A percentile compares a stretch with the other conserved stretches of the same genome.
phyloP scores from a whole-genome alignment of 208 protist genomes.

The Trypanosoma brucei region DNA sequence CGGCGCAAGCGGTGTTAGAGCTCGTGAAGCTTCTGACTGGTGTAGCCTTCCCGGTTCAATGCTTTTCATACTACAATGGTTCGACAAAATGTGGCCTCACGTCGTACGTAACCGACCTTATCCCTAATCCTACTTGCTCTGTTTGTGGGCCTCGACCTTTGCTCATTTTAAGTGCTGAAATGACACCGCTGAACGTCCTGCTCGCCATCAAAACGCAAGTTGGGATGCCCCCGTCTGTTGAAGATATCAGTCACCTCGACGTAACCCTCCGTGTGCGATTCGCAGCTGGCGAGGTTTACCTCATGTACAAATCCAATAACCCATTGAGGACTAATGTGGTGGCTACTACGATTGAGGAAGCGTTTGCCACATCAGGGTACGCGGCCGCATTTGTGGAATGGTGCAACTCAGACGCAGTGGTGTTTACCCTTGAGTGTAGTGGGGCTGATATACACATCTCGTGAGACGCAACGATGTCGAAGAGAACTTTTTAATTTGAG shows the following conservation, averaged over 20 bases:
- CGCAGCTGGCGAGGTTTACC: slow-evolving; percentile 22
- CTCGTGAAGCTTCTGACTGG: slow-evolving; percentile 91
- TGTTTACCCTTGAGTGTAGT: slow-evolving; percentile 23
- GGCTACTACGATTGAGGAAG: slow-evolving; percentile 27
- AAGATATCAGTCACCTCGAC: background rate
- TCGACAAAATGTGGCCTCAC: slow-evolving; percentile 25
- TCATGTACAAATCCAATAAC: slow-evolving; percentile 24
- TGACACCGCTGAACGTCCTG: slow-evolving; percentile 21
- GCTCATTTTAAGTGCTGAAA: slow-evolving; percentile 18
- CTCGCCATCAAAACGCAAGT: slow-evolving; percentile 19
- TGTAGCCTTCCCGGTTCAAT: slow-evolving; percentile 65
- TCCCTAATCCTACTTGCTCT: slow-evolving; percentile 30
- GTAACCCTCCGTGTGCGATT: slow-evolving; percentile 18
- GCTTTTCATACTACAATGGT: slow-evolving; percentile 94
- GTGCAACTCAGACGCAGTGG: slow-evolving; percentile 2
- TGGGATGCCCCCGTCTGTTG: slow-evolving; percentile 5
- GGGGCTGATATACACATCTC: slow-evolving; percentile 8
- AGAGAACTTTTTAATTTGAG: no score
- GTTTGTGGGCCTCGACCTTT: slow-evolving; percentile 60
- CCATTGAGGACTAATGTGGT: slow-evolving; percentile 17
- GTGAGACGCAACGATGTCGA: slow-evolving; percentile 17
- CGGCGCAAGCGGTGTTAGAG: slow-evolving; percentile 90
- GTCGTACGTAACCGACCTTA: slow-evolving; percentile 29
- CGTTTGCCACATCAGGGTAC: slow-evolving; percentile 15
- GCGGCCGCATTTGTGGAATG: slow-evolving; percentile 13